A percentile compares a stretch with the other conserved stretches of the same genome.
phyloP scores from a whole-genome alignment of 2,329 filamentous ascomycete species.

The Rachicladosporium sp. region DNA sequence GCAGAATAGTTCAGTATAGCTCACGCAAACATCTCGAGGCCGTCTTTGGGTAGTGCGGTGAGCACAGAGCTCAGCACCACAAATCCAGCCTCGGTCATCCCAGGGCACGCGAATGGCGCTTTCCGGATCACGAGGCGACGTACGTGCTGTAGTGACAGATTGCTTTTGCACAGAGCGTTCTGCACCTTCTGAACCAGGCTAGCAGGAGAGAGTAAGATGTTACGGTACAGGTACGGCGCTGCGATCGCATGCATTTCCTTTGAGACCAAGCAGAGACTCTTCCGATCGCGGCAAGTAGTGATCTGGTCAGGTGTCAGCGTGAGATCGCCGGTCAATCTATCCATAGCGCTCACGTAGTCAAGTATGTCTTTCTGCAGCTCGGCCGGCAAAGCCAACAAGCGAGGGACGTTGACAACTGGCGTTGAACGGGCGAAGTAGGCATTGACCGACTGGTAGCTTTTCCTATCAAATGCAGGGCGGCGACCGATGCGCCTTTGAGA shows the following conservation, averaged over 20 bases:
- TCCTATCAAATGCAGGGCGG: no score
- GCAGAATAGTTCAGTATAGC: neutral
- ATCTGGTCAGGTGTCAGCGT: neutral
- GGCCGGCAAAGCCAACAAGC: neutral
- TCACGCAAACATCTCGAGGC: neutral
- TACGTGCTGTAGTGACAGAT: neutral
- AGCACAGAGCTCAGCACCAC: neutral
- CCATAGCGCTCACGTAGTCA: conserved; percentile 1
- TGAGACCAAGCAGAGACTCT: neutral
- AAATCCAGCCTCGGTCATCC: no score
- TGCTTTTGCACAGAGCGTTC: neutral
- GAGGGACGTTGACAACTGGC: neutral
- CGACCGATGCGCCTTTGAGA: no score
- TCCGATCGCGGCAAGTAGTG: conserved; percentile 1
- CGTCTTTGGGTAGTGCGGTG: neutral
- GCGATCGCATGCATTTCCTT: neutral
- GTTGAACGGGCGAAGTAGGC: no score
- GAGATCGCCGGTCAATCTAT: neutral
- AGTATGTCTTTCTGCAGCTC: conserved; percentile 1
- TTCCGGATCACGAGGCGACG: neutral
- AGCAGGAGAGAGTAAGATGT: neutral
- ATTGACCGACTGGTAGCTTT: no score
- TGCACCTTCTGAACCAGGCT: neutral
- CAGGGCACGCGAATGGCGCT: no score
- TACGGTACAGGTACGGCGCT: conserved; percentile 1